Evolutionary conservation across 257 asterid species (phyloP).

Genomic region (Catharanthus roseus): DNA sequence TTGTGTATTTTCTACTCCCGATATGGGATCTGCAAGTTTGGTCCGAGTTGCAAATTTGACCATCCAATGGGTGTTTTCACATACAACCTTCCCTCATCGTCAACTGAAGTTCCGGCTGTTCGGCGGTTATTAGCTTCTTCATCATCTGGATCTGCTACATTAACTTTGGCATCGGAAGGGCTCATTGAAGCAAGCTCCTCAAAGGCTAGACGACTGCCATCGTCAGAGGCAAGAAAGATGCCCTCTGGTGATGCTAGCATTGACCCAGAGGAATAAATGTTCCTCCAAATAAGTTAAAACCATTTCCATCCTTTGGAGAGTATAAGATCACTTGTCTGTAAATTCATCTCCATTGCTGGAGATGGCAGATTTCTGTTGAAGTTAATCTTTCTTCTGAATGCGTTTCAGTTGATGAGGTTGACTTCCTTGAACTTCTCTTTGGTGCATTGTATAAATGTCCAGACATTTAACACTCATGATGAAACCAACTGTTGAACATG

Average conservation of each 20-base stretch:
- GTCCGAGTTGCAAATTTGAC: conserved; percentile 98
- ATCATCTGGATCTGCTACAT: conserved; percentile 61
- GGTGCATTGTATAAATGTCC: conserved; percentile 62
- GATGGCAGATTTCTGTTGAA: conserved; percentile 52
- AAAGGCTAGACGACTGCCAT: conserved; percentile 53
- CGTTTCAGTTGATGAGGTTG: conserved; percentile 51
- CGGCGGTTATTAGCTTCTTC: conserved; percentile 63
- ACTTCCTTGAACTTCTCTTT: conserved; percentile 42
- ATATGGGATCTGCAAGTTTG: conserved; percentile 96
- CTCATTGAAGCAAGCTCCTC: conserved; percentile 59
- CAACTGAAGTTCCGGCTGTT: conserved; percentile 55
- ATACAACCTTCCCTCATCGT: conserved; percentile 50
- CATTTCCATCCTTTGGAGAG: conserved; percentile 38
- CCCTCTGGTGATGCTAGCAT: conserved; percentile 68
- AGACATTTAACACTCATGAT: conserved; percentile 51
- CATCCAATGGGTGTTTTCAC: conserved; percentile 86
- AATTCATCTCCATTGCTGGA: conserved; percentile 63
- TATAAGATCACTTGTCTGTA: conserved; percentile 54
- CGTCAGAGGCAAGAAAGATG: conserved; percentile 68
- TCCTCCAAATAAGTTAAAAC: conserved; percentile 34
- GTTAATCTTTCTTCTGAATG: conserved; percentile 51
- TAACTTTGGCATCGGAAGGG: conserved; percentile 60
- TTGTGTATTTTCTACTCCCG: conserved; percentile 88
- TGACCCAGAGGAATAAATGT: conserved; percentile 65
- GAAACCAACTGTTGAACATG: conserved; percentile 41